Base-by-base conservation (phyloP, 2,329 filamentous ascomycete genomes). In the Chlorencoelia australis region DNA sequence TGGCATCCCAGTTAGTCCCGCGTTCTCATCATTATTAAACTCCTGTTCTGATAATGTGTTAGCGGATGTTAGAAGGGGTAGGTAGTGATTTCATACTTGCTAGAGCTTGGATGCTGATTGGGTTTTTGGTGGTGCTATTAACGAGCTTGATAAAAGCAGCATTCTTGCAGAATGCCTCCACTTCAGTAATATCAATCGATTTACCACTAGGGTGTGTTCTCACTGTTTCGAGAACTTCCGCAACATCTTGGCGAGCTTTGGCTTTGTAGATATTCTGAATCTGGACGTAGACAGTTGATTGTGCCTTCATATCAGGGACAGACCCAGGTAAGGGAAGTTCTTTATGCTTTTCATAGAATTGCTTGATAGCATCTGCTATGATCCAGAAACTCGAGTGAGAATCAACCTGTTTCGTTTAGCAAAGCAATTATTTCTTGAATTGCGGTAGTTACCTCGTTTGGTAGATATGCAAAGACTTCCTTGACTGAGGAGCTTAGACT, bases 281-380 rank as follows among this genome's bases (percentile, higher is more conserved):
- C 51, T 79, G 70, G 47, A 98, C 81, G 63, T 98, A 98, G 44
- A 93, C 82, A 38, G 71, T 75, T 3, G 88, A 94, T 55, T 89
- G 75, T 3, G 91, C 87, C 65, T 98, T 98, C 91, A 98, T 98
- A 58, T 98, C 91, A 2, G 93, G 91, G 2, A 98, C 67, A 3
- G 81, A 78, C 9, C 91, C 93, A 1, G 88, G 81, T 0, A 98
- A 67, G 11, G 91, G 91, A 4, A 98, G 69, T 18, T 79, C 70
- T 6, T 69, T 64, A 55, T 95, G 76, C 37, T 75, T 75, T 7
- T 71, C 59, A 58, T 89, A 79, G 59, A 98, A 98, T 14, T 70
- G 55, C 42, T 77, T 77, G 37, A 96, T 69, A 0, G 89, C 88
- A 37, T 77, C 71, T 7, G 84, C 82, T 48, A 95, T 89, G 42